Evolutionary conservation across 2,329 filamentous ascomycete species (phyloP).

Genomic region (Phaeosphaeriaceae sp.): DNA sequence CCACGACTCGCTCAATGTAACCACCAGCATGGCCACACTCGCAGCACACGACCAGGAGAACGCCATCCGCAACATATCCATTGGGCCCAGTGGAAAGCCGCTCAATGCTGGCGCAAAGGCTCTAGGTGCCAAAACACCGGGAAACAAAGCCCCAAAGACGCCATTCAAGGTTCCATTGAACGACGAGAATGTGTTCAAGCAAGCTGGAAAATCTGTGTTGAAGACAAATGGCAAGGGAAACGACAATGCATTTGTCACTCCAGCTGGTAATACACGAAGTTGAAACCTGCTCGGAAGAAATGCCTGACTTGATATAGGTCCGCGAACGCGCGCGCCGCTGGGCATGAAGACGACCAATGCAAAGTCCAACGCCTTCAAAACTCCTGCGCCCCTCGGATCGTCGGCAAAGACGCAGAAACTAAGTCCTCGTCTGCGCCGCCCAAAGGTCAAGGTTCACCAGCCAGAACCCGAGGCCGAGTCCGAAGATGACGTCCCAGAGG

Average conservation of each 20-base stretch:
- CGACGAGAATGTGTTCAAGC: slow-evolving; percentile 81
- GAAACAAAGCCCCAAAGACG: slow-evolving; percentile 78
- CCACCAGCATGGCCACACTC: slow-evolving; percentile 69
- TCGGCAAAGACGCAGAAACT: slow-evolving; percentile 71
- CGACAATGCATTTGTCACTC: slow-evolving; percentile 76
- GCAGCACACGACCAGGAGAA: slow-evolving; percentile 85
- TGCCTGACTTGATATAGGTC: slow-evolving; percentile 12
- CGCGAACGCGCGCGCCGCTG: slow-evolving; percentile 76
- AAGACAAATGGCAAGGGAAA: slow-evolving; percentile 64
- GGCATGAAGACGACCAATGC: slow-evolving; percentile 97
- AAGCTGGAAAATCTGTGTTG: slow-evolving; percentile 65
- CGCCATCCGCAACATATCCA: slow-evolving; percentile 76
- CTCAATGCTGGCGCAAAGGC: slow-evolving; percentile 69
- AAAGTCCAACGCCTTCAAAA: slow-evolving; percentile 74
- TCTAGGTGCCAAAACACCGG: slow-evolving; percentile 78
- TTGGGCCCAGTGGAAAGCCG: slow-evolving; percentile 73
- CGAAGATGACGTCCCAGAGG: slow-evolving; percentile 70
- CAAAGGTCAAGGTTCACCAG: slow-evolving; percentile 69
- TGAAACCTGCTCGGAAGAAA: slow-evolving; percentile 1
- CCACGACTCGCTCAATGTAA: slow-evolving; percentile 41
- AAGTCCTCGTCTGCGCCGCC: slow-evolving; percentile 62
- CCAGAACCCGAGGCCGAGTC: slow-evolving; percentile 61
- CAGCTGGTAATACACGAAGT: slow-evolving; percentile 66
- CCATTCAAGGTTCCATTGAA: slow-evolving; percentile 79
- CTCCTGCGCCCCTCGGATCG: slow-evolving; percentile 66